These are phyloP conservation scores for Limonomyces culmigenus DNA, from an alignment of 1,284 basidiomycete genomes.

Conservation along the genomic window DNA sequence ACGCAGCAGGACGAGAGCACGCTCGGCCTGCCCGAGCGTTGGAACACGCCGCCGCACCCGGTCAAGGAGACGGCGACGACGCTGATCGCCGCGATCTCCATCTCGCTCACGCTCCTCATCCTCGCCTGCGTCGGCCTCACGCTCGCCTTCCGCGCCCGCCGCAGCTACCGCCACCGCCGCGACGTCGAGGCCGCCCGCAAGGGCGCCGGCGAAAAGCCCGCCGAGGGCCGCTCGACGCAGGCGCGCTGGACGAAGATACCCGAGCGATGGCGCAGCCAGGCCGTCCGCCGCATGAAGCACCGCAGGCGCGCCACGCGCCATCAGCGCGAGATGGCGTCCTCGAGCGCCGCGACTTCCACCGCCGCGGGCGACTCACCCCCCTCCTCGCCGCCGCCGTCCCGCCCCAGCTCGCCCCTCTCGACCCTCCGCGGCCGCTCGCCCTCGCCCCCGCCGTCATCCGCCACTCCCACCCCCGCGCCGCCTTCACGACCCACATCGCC, in stretches of 20 bases:
- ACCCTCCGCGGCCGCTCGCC: neutral
- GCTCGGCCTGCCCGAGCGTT: too few species aligned
- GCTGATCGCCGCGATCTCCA: neutral
- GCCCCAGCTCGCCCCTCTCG: neutral
- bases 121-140: neutral
- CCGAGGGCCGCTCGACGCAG: neutral
- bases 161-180: neutral
- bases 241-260: neutral
- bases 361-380: constrained; percentile 1
- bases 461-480: constrained; percentile 1
- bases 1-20: too few species aligned
- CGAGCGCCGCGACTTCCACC: too few species aligned
- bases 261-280: neutral
- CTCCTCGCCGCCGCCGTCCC: neutral
- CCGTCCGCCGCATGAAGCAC: neutral
- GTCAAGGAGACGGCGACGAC: too few species aligned
- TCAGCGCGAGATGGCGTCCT: neutral
- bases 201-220: neutral
- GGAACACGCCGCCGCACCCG: too few species aligned
- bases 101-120: neutral
- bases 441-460: neutral
- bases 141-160: neutral
- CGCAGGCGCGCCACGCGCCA: neutral
- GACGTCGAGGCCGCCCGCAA: neutral
- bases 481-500: constrained; percentile 1